Evolutionary conservation across 331 rosid genomes (phyloP), one percentile per base, ranked within the genome.

Genomic region (Malus hybrid): DNA sequence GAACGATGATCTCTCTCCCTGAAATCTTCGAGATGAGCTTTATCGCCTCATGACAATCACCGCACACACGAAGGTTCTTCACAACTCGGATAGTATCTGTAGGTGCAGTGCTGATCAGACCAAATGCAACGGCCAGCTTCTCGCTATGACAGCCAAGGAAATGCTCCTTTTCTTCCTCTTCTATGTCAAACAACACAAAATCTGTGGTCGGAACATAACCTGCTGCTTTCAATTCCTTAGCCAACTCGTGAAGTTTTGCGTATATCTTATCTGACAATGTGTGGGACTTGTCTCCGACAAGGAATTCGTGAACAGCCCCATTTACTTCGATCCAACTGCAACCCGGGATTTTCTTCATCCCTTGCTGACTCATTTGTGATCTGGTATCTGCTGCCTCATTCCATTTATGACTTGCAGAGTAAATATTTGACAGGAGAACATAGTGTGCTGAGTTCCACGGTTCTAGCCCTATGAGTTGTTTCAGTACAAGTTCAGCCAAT

Each of bases 21-120:
- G 85, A 59, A 52, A 67, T 81, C 78, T 66, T 76, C 2, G 85
- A 76, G 22, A 67, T 55, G 52, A 81, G 70, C 75, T 72, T 81
- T 32, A 81, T 76, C 22, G 68, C 77, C 78, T 76, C 78, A 27
- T 76, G 81, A 42, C 84, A 81, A 44, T 71, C 78, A 3, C 84
- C 75, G 34, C 84, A 81, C 5, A 76, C 78, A 11, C 81, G 85
- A 28, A 81, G 84, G 84, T 80, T 81, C 36, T 81, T 81, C 6
- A 73, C 78, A 5, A 81, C 81, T 64, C 81, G 81, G 39, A 76
- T 81, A 7, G 61, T 56, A 48, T 76, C 67, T 32, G 48, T 62
- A 1, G 70, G 67, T 29, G 36, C 12, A 10, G 50, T 54, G 67
- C 71, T 27, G 32, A 81, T 71, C 2, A 81, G 76, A 22, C 73